phyloP scores from a whole-genome alignment of 1,284 basidiomycete species.

The Bondarzewia mesenterica region DNA sequence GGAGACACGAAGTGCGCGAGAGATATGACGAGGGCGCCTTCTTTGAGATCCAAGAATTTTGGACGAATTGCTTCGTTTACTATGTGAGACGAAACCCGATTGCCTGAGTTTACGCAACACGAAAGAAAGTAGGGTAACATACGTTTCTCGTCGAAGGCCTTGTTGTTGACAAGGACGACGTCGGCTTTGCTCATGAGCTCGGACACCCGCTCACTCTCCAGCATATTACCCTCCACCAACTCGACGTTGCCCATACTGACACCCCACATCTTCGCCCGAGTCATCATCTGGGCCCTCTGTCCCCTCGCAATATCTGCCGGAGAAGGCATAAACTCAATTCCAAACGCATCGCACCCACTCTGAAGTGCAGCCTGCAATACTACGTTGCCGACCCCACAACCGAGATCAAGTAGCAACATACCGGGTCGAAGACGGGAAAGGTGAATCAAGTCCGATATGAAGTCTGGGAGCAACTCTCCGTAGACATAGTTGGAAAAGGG shows the following conservation, averaged over 20 bases:
- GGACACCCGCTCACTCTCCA: conserved; percentile 49
- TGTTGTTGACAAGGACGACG: conserved; percentile 73
- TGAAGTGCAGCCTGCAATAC: conserved; percentile 67
- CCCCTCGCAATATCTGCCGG: conserved; percentile 58
- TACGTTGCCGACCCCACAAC: conserved; percentile 75
- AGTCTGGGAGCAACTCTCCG: conserved; percentile 66
- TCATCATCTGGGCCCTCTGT: conserved; percentile 53
- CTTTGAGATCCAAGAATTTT: conserved; percentile 73
- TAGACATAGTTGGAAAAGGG: conserved; percentile 72
- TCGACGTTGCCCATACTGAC: conserved; percentile 58
- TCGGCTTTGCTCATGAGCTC: conserved; percentile 61
- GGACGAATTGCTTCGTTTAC: conserved; percentile 69
- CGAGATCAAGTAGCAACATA: conserved; percentile 68
- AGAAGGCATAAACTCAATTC: conserved; percentile 55
- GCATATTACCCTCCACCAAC: conserved; percentile 68
- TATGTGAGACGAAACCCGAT: conserved; percentile 24
- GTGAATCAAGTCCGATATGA: conserved; percentile 57
- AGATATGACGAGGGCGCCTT: conserved; percentile 73
- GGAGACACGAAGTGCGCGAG: conserved; percentile 61
- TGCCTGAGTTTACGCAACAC: neutral
- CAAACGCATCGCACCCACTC: conserved; percentile 66
- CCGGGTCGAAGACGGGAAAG: conserved; percentile 48
- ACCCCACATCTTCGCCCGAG: conserved; percentile 72
- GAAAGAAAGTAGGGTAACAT: no score
- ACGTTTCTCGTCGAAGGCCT: conserved; percentile 66